Base-by-base conservation (phyloP, 1,284 basidiomycete species). In the Melampsora americana region DNA sequence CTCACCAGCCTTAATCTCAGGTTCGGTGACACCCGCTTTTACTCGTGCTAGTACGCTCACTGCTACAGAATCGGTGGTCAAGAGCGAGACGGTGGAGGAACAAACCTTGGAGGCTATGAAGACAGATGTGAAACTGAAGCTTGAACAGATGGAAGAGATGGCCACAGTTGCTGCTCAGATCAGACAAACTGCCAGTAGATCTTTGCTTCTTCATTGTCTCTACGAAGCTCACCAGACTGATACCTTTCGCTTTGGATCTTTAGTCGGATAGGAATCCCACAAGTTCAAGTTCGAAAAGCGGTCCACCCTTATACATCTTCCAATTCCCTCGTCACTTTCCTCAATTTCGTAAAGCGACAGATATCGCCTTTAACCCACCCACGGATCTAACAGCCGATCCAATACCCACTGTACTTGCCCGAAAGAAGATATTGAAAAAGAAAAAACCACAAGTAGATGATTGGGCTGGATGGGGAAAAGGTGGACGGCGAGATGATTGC, bases 401-500 rank as follows among this genome's bases (percentile, higher is more conserved):
- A 53, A 65, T 50, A 23, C 9, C 46, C 9, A 32, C 23, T 18
- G 32, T 23, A 16, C 32, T 12, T 35, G 46, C 20, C 18, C 23
- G 44, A 11, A n/a, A n/a, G 32, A 66, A 53, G 28, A 42, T 60
- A 12, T 35, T 66, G n/a, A 74, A 74, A 44, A 70, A 72, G 53
- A 74, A 74, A 44, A 74, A 74, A 44, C 62, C 71, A n/a, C 61
- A 62, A 5, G 9, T 66, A 30, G 71, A 74, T 44, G 71, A 74
- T 50, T 74, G 71, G 71, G 20, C 53, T n/a, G 71, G 71, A 1
- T 74, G 71, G 71, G 71, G 71, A 20, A 74, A 74, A 44, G 71
- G 71, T 23, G 71, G 71, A 6, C 26, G 32, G 28, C 7, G 71
- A 42, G 35, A 61, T 9, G 71, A 74, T 14, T 42, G 44, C 26